phyloP scores from a whole-genome alignment of 169 alveolate species.

The Besnoitia besnoiti region DNA sequence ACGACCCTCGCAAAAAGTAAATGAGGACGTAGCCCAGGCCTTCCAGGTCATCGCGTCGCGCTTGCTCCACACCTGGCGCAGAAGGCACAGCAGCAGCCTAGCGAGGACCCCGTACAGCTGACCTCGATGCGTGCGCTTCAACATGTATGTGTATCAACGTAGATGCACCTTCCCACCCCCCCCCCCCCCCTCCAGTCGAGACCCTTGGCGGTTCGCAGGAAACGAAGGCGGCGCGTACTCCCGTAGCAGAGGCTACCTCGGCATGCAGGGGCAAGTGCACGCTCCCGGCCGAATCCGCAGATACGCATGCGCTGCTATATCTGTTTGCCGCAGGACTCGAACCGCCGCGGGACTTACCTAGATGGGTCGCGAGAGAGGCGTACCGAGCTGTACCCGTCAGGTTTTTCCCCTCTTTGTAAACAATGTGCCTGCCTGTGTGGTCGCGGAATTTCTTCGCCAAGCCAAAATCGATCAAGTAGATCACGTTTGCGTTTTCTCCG shows the following conservation, averaged over 20 bases:
- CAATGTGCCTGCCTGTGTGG: slow-evolving; percentile 93
- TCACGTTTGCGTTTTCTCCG: slow-evolving; percentile 71
- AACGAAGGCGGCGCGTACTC: too few species aligned
- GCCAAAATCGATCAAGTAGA: slow-evolving; percentile 94
- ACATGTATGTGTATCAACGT: background rate
- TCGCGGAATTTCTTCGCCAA: slow-evolving; percentile 93
- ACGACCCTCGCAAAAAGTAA: slow-evolving; percentile 93
- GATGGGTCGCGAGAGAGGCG: slow-evolving; percentile 96
- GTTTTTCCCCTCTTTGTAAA: slow-evolving; percentile 94
- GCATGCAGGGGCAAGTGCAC: too few species aligned
- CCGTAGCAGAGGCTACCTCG: too few species aligned
- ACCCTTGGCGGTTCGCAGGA: too few species aligned
- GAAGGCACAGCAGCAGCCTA: background rate
- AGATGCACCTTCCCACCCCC: background rate
- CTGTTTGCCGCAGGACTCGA: too few species aligned
- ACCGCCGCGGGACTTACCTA: too few species aligned
- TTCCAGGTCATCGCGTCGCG: slow-evolving; percentile 98
- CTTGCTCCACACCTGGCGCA: slow-evolving; percentile 86
- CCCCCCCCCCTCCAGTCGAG: too few species aligned
- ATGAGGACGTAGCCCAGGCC: slow-evolving; percentile 94
- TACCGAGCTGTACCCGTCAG: slow-evolving; percentile 98
- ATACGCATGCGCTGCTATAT: too few species aligned
- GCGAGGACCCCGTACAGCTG: background rate
- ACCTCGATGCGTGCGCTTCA: background rate
- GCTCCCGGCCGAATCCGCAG: too few species aligned